Percentiles rank a stretch among this genome's conserved stretches.
Conservation (phyloP, 345 rosid genomes). For the thale cress (Arabidopsis thaliana) region DNA sequence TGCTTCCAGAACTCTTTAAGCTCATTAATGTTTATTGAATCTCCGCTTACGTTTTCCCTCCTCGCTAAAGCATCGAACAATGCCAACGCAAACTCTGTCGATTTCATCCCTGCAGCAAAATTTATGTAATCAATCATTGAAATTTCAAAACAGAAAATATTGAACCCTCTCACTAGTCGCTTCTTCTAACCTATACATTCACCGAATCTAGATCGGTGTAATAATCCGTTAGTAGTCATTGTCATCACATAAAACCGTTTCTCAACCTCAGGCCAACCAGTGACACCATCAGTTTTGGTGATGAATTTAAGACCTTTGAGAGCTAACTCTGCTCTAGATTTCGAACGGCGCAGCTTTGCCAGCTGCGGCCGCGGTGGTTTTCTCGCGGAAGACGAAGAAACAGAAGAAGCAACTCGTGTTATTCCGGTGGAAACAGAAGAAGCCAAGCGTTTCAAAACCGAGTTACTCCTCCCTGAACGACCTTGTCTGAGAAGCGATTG, state of each 20-base stretch:
- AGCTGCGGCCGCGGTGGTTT: constrained; percentile 43
- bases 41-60: constrained; percentile 51
- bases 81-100: constrained; percentile 67
- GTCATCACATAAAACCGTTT: constrained; percentile 60
- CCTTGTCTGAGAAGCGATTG: constrained; percentile 64
- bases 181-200: constrained; percentile 68
- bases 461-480: constrained; percentile 50
- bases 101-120: constrained; percentile 59
- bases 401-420: constrained; percentile 55
- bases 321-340: constrained; percentile 64
- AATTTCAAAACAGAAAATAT: neutral
- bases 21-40: constrained; percentile 52
- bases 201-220: constrained; percentile 62
- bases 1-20: constrained; percentile 73
- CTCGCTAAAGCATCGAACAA: constrained; percentile 71
- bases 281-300: constrained; percentile 63
- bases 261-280: constrained; percentile 71
- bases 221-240: constrained; percentile 47
- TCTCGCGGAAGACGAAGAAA: constrained; percentile 41
- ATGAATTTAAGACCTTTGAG: constrained; percentile 75
- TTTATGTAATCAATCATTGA: neutral
- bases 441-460: constrained; percentile 47
- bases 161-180: neutral
- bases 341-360: constrained; percentile 54
- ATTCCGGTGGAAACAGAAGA: constrained; percentile 68